A percentile compares a stretch with the other conserved stretches of the same genome.
These are phyloP conservation scores for Rhynchosporium agropyri DNA, from an alignment of 2,329 filamentous ascomycete species.

Conservation along the genomic window DNA sequence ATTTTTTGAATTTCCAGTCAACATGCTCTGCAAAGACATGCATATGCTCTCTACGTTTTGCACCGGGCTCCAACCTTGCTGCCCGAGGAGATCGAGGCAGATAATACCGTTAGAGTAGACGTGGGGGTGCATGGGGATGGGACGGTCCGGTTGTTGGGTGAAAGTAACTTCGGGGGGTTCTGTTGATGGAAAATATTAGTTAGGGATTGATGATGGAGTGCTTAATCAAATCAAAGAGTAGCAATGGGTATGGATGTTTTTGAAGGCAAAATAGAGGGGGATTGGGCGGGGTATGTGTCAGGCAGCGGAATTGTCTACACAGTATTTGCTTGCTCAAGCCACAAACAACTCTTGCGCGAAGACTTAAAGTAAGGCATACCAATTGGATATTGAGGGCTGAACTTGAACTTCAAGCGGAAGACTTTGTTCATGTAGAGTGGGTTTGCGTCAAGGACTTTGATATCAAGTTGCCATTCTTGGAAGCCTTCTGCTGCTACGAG, in stretches of 20 bases:
- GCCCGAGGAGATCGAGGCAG: constrained; percentile 88
- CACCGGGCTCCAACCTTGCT: constrained; percentile 91
- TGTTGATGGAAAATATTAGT: constrained; percentile 44
- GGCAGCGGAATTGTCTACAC: not conserved
- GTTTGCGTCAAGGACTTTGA: constrained; percentile 85
- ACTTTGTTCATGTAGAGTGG: constrained; percentile 80
- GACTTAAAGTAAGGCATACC: constrained; percentile 53
- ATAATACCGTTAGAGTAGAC: constrained; percentile 98
- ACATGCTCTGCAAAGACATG: constrained; percentile 97
- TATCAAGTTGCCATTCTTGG: constrained; percentile 90
- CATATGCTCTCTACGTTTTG: constrained; percentile 97
- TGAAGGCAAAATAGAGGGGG: not conserved
- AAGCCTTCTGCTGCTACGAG: constrained; percentile 82
- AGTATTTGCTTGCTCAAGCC: not conserved
- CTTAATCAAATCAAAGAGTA: not conserved
- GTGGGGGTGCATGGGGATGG: constrained; percentile 93
- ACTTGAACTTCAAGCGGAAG: constrained; percentile 86
- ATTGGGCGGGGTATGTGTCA: not conserved
- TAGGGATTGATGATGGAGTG: not conserved
- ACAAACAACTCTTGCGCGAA: not conserved
- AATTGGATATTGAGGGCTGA: constrained; percentile 85
- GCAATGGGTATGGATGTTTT: not conserved
- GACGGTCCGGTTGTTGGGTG: constrained; percentile 62
- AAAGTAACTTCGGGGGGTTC: constrained; percentile 97
- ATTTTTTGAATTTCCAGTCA: constrained; percentile 90